Percentiles rank a stretch among this genome's conserved stretches.
Conservation (phyloP, 257 asterid genomes). For the Capsicum rhomboideum region DNA sequence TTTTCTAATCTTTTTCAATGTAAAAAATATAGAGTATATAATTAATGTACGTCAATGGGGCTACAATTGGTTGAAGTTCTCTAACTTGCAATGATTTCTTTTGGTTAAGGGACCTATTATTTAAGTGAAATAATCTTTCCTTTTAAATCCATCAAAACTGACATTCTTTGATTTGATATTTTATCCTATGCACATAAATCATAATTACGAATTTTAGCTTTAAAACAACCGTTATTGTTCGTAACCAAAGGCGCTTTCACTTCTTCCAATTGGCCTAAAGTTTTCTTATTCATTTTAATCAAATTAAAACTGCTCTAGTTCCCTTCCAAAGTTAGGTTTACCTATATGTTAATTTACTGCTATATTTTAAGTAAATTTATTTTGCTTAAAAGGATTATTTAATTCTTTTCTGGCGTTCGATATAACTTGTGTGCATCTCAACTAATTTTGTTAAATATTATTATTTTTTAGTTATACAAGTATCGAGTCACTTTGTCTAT, state of each 20-base stretch:
- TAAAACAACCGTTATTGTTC: not conserved
- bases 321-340: not conserved
- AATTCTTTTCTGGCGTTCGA: not conserved
- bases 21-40: not conserved
- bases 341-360: not conserved
- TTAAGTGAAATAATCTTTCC: not conserved
- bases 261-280: not conserved
- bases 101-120: not conserved
- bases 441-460: not conserved
- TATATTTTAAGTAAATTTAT: not conserved
- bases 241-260: not conserved
- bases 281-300: not conserved
- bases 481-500: not conserved
- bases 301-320: not conserved
- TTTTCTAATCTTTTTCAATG: not conserved
- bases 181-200: not conserved
- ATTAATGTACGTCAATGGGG: not conserved
- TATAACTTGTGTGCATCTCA: not conserved
- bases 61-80: not conserved
- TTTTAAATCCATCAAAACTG: not conserved
- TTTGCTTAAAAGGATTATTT: not conserved
- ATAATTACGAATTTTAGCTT: not conserved
- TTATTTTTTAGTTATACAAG: not conserved
- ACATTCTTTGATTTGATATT: not conserved
- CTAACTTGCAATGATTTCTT: not conserved